phyloP scores from a whole-genome alignment of 1,139 yeast species.

The Arxiozyma bovina region DNA sequence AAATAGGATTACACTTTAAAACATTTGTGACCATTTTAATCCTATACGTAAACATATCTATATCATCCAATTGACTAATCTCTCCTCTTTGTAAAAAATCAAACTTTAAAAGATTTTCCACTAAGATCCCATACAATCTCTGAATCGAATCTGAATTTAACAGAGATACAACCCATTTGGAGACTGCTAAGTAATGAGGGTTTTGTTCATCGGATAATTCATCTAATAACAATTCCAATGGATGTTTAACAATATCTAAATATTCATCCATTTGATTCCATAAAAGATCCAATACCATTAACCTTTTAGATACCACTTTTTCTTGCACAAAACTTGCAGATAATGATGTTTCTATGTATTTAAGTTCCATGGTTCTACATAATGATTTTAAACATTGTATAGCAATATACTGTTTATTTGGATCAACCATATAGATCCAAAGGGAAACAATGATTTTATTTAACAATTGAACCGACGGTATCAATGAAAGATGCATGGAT shows the following conservation, averaged over 20 bases:
- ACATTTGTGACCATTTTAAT: constrained; percentile 45
- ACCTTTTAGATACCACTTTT: constrained; percentile 33
- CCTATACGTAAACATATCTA: constrained; percentile 50
- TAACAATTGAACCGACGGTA: constrained; percentile 22
- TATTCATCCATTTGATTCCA: constrained; percentile 53
- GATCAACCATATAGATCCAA: constrained; percentile 37
- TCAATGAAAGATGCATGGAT: constrained; percentile 13
- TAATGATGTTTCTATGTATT: constrained; percentile 53
- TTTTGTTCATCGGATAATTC: constrained; percentile 40
- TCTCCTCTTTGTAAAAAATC: constrained; percentile 16
- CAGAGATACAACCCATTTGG: constrained; percentile 49
- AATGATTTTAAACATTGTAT: constrained; percentile 20
- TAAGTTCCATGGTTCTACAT: constrained; percentile 22
- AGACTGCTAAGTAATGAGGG: constrained; percentile 39
- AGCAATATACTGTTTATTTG: constrained; percentile 29
- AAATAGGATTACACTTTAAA: constrained; percentile 38
- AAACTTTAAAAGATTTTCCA: constrained; percentile 23
- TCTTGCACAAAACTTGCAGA: constrained; percentile 40
- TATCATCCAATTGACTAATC: constrained; percentile 41
- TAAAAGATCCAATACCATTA: constrained; percentile 44
- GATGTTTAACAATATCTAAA: constrained; percentile 45
- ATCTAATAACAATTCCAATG: constrained; percentile 63
- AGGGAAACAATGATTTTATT: constrained; percentile 28
- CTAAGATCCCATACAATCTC: constrained; percentile 46
- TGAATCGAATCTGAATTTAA: constrained; percentile 48